Evolutionary conservation across 441 rosid genomes (phyloP), one percentile per base, ranked within the genome.

Genomic region (Croton setiger): DNA sequence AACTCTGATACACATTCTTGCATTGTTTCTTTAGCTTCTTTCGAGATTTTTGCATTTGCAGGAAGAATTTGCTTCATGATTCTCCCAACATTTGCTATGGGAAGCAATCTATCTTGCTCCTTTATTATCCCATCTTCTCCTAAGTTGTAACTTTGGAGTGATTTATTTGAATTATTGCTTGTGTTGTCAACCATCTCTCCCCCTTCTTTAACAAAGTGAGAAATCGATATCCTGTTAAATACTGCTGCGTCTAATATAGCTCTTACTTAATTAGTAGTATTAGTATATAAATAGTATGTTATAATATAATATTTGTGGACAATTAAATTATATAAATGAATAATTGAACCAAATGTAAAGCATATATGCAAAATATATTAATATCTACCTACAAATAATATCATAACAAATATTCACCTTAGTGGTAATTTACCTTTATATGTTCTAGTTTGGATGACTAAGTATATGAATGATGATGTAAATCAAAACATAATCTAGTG

Each of bases 1-100:
- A 90, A 90, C 89, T 90, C 96, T 6, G 96, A 88, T 2, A 85
- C 96, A 48, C 96, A 88, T 74, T 90, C 96, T 74, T 90, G 96
- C 92, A 88, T 87, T 31, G 93, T 90, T 72, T 86, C 92, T 73
- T 88, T 90, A 0, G 89, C 90, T 77, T 90, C 93, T 75, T 90
- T 90, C 0, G 96, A 88, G 79, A 90, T 82, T 82, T 90, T 90
- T 0, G 92, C 92, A 44, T 84, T 90, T 7, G 86, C 76, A 20
- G 96, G 93, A 6, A 90, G 86, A 52, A 83, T 85, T 77, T 88
- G 88, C 83, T 90, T 90, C 96, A 90, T 88, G 78, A 88, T 88
- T 75, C 93, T 68, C 14, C 93, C 93, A 9, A 90, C 88, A 74
- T 90, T 88, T 2, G 96, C 96, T 73, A 90, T 88, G 1, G 96